phyloP scores from a whole-genome alignment of 768 basidiomycete genomes.

The Lactarius indigo region DNA sequence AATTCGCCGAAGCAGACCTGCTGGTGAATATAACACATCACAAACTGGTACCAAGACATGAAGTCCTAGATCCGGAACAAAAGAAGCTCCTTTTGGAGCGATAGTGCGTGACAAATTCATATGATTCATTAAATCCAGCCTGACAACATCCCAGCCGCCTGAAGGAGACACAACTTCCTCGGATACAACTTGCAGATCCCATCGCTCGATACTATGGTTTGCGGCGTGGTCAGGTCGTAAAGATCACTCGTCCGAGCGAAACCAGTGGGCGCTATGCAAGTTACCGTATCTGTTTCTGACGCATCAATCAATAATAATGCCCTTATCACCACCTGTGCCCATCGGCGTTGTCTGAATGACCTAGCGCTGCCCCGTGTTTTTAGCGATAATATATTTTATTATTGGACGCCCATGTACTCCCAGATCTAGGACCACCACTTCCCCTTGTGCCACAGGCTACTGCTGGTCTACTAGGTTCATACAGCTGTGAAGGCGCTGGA shows the following conservation, averaged over 20 bases:
- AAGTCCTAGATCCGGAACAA: conserved; percentile 79
- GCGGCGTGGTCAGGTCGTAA: conserved; percentile 93
- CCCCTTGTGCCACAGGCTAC: background rate
- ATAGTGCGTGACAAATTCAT: conserved; percentile 66
- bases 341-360: background rate
- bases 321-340: conserved; percentile 1
- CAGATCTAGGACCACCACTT: conserved; percentile 1
- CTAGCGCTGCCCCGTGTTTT: background rate
- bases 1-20: conserved; percentile 94
- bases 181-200: conserved; percentile 93
- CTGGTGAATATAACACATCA: conserved; percentile 98
- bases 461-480: background rate
- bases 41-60: conserved; percentile 89
- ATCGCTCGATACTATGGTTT: conserved; percentile 99
- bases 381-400: conserved; percentile 4
- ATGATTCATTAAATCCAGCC: conserved; percentile 12
- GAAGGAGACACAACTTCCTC: conserved; percentile 96
- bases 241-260: conserved; percentile 95
- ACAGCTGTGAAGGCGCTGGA: background rate
- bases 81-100: conserved; percentile 83
- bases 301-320: conserved; percentile 11
- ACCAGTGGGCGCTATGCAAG: conserved; percentile 93
- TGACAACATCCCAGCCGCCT: conserved; percentile 63
- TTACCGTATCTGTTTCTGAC: conserved; percentile 85
- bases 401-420: background rate